These are phyloP conservation scores for Nemophila menziesii DNA, from an alignment of 257 asterid genomes.

Conservation along the genomic window DNA sequence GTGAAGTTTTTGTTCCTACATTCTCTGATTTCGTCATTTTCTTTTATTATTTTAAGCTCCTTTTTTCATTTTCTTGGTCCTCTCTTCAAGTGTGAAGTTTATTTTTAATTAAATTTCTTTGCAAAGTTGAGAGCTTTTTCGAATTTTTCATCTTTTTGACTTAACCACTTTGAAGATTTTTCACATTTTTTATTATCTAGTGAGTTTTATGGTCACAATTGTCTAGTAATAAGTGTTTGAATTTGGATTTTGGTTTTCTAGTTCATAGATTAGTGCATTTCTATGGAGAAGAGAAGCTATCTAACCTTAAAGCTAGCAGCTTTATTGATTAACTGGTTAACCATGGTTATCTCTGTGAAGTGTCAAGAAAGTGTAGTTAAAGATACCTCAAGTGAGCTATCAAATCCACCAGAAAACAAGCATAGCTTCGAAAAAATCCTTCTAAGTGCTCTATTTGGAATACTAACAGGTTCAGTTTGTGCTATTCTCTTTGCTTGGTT, in stretches of 20 bases:
- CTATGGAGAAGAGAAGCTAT: constrained; percentile 28
- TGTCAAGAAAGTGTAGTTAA: constrained; percentile 34
- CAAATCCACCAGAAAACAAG: constrained; percentile 26
- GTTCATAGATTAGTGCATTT: constrained; percentile 13
- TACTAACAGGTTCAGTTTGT: constrained; percentile 48
- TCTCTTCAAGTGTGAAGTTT: not conserved
- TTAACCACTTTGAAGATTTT: not conserved
- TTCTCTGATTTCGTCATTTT: constrained; percentile 15
- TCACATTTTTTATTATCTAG: not conserved
- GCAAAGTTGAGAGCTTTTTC: constrained; percentile 20
- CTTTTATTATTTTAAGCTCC: constrained; percentile 1
- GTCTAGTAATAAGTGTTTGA: constrained; percentile 2
- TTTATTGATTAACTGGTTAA: constrained; percentile 25
- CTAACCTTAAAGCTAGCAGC: constrained; percentile 12
- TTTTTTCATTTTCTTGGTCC: constrained; percentile 1
- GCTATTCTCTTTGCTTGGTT: constrained; percentile 48
- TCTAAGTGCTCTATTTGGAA: constrained; percentile 53
- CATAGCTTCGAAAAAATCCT: constrained; percentile 26
- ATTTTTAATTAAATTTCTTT: constrained; percentile 7
- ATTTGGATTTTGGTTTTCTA: constrained; percentile 7
- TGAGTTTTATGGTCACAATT: not conserved
- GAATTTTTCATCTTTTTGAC: constrained; percentile 15
- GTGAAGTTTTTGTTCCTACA: constrained; percentile 24
- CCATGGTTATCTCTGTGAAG: constrained; percentile 23
- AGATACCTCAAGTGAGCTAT: constrained; percentile 16